Percentiles rank a stretch among this genome's conserved stretches.
These are phyloP conservation scores for Ophiobolus disseminans DNA, from an alignment of 2,329 filamentous ascomycete species.

Conservation along the genomic window DNA sequence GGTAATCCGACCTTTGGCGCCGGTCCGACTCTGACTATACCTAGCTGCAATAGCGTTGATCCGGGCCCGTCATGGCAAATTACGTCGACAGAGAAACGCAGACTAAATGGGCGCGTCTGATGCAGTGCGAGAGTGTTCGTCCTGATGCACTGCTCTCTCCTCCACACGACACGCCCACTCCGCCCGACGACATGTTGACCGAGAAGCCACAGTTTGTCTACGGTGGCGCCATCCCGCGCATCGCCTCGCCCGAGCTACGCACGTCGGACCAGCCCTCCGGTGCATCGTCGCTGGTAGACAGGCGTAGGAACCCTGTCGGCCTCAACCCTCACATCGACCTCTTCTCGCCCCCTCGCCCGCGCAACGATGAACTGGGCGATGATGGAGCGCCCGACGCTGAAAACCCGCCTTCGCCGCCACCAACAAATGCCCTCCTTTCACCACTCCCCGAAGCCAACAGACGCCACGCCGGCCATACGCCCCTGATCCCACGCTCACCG, in stretches of 20 bases:
- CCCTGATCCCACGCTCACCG: constrained; percentile 39
- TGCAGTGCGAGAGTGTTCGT: constrained; percentile 32
- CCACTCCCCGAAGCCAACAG: constrained; percentile 45
- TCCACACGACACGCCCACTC: constrained; percentile 33
- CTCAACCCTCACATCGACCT: constrained; percentile 35
- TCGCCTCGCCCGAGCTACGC: too few species aligned
- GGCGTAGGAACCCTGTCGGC: constrained; percentile 29
- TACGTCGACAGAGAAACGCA: constrained; percentile 42
- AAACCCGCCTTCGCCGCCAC: constrained; percentile 40
- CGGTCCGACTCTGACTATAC: constrained; percentile 13
- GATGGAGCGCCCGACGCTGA: constrained; percentile 35
- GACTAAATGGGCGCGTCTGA: constrained; percentile 42
- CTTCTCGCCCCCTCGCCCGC: too few species aligned
- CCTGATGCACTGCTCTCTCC: constrained; percentile 32
- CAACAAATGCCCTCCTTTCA: constrained; percentile 38
- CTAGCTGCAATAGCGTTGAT: constrained; percentile 24
- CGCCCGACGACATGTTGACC: constrained; percentile 39
- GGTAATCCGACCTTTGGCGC: constrained; percentile 6
- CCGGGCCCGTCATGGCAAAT: constrained; percentile 25
- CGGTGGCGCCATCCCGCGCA: too few species aligned
- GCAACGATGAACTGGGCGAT: too few species aligned
- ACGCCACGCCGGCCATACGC: constrained; percentile 48
- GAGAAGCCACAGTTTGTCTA: constrained; percentile 27
- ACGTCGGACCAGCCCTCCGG: too few species aligned
- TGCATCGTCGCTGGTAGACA: constrained; percentile 29